A percentile compares a stretch with the other conserved stretches of the same genome.
phyloP scores from a whole-genome alignment of 2,329 filamentous ascomycete species.

The Fusarium sp. region DNA sequence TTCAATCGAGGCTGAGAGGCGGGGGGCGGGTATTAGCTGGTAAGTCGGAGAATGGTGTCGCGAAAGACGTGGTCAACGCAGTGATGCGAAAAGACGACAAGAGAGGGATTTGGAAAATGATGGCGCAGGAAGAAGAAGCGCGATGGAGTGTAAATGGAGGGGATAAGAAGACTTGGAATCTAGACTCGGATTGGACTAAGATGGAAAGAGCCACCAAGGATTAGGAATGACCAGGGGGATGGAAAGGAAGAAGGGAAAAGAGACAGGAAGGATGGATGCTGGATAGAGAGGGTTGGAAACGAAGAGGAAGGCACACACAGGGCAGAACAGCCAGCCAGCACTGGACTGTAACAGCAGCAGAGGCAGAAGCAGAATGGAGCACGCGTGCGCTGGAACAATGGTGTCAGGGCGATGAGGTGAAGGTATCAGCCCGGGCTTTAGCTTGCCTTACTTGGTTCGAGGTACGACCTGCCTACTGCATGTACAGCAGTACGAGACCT shows the following conservation, averaged over 20 bases:
- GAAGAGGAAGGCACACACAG: conserved; percentile 8
- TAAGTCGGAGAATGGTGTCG: conserved; percentile 4
- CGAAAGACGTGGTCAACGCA: conserved; percentile 18
- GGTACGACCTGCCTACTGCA: conserved; percentile 25
- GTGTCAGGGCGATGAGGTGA: conserved; percentile 38
- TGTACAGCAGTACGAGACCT: conserved; percentile 31
- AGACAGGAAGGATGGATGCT: conserved; percentile 28
- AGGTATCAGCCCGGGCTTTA: conserved; percentile 36
- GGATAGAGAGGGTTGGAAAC: conserved; percentile 31
- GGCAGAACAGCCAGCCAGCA: conserved; percentile 4
- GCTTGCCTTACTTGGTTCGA: conserved; percentile 30
- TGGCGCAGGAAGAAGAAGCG: conserved; percentile 32
- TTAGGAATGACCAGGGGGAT: conserved; percentile 36
- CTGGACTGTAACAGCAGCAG: background rate
- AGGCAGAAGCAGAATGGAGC: conserved; percentile 19
- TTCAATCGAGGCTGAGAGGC: conserved; percentile 33
- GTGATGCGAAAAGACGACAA: conserved; percentile 17
- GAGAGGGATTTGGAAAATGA: conserved; percentile 29
- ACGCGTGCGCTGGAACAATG: conserved; percentile 42
- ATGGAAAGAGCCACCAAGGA: conserved; percentile 33
- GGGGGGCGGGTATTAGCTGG: conserved; percentile 27
- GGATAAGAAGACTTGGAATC: conserved; percentile 34
- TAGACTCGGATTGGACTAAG: conserved; percentile 28
- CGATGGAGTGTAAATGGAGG: conserved; percentile 28
- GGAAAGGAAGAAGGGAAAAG: conserved; percentile 29